Base-by-base conservation (phyloP, 202 grass and related monocot genomes). In the Panicum virgatum region DNA sequence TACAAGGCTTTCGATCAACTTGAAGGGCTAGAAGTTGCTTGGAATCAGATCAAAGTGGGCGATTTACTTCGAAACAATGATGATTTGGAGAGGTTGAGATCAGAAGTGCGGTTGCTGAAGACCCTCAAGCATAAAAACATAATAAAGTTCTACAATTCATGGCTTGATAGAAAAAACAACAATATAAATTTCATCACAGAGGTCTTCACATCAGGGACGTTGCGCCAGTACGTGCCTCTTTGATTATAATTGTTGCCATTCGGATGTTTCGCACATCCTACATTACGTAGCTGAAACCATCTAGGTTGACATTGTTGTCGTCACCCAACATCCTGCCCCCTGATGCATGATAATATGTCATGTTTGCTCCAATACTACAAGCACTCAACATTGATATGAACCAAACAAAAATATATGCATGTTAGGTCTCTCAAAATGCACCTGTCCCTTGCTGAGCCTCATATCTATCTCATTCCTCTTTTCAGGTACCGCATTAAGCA, bases 1-100 rank as follows among this genome's bases (percentile, higher is more conserved):
- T 98, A 95, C 77, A 95, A 95, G 69, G 92, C 92, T 77, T 98
- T 98, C 83, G 96, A 98, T 93, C 88, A 98, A 67, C 76, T 98
- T 32, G 92, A 98, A 91, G 95, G 92, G 34, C 88, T 98, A 66
- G 95, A 98, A 69, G 95, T 98, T 76, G 95, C 95, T 40, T 98
- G 95, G 95, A 98, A 98, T 46, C 92, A 93, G 78, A 90, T 98
- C 29, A 98, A 94, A 84, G 85, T 95, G 27, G 88, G 83, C 0
- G 84, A 98, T 72, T 75, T 98, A 81, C 75, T 95, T 39, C 90
- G 85, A 44, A 91, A 87, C 30, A 81, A 69, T 8, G 90, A 95
- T 57, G 93, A 91, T 76, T 68, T 93, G 13, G 92, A 94, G 39
- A 86, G 95, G 82, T 86, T 95, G 22, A 88, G 86, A 75, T 98